Evolutionary conservation across 805 yeast species (phyloP).

Genomic region (Torulaspora delbrueckii): DNA sequence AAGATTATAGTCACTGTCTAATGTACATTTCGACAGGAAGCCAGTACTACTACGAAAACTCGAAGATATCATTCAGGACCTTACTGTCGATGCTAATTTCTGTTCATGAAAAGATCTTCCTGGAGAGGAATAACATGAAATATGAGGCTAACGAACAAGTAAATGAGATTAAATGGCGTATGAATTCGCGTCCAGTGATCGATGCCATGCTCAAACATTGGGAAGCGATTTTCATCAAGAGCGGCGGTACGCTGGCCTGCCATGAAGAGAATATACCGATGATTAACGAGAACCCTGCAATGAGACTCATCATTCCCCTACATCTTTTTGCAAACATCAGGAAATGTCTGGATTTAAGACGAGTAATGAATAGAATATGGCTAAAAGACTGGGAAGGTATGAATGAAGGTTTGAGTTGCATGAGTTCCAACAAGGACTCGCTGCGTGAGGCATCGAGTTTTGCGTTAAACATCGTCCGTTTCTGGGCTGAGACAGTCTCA

Average conservation of each 20-base stretch:
- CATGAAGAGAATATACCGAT: slow-evolving; percentile 38
- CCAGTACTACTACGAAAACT: slow-evolving; percentile 32
- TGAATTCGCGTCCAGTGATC: slow-evolving; percentile 54
- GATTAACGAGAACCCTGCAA: slow-evolving; percentile 49
- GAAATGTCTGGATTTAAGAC: slow-evolving; percentile 55
- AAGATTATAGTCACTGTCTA: slow-evolving; percentile 42
- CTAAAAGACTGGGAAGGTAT: slow-evolving; percentile 62
- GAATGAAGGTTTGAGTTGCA: slow-evolving; percentile 47
- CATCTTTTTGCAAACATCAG: slow-evolving; percentile 63
- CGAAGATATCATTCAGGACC: slow-evolving; percentile 37
- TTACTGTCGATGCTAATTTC: slow-evolving; percentile 55
- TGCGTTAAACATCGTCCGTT: slow-evolving; percentile 53
- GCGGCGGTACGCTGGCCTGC: slow-evolving; percentile 58
- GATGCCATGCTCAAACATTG: slow-evolving; percentile 57
- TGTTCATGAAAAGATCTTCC: slow-evolving; percentile 60
- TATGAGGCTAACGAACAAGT: slow-evolving; percentile 38
- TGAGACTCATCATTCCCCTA: slow-evolving; percentile 63
- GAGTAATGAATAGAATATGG: slow-evolving; percentile 57
- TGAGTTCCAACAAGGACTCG: slow-evolving; percentile 54
- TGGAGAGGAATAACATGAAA: slow-evolving; percentile 41
- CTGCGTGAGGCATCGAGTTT: slow-evolving; percentile 58
- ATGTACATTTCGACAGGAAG: slow-evolving; percentile 43
- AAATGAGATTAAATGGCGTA: slow-evolving; percentile 59
- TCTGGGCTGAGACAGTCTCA: slow-evolving; percentile 71
- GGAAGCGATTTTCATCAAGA: slow-evolving; percentile 58